Conservation (phyloP, 1,284 basidiomycete genomes). For the Ganoderma sinense region DNA sequence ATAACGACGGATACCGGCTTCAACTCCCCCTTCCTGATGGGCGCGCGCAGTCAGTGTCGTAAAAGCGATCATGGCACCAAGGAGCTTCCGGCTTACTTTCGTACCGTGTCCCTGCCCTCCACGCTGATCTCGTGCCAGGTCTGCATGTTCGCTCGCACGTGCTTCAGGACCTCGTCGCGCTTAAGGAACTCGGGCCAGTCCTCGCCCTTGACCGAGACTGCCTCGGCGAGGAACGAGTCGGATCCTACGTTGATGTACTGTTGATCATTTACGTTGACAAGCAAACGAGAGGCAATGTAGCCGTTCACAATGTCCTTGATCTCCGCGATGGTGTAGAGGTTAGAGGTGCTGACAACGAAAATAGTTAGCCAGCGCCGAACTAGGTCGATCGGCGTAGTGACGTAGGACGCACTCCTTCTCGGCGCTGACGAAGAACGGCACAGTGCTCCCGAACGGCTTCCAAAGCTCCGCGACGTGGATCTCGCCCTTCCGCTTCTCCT, state of each 20-base stretch:
- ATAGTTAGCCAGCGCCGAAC: background rate
- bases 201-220: constrained; percentile 57
- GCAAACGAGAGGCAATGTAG: constrained; percentile 68
- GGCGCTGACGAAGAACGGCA: constrained; percentile 68
- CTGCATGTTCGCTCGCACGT: constrained; percentile 72
- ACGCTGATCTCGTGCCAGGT: constrained; percentile 69
- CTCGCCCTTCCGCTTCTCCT: constrained; percentile 53
- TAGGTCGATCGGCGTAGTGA: background rate
- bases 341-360: constrained; percentile 50
- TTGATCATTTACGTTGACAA: constrained; percentile 73
- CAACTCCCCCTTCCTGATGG: constrained; percentile 75
- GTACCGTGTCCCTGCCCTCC: constrained; percentile 57
- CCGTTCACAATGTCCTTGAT: constrained; percentile 63
- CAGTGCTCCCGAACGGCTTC: constrained; percentile 70
- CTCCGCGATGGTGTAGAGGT: constrained; percentile 62
- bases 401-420: constrained; percentile 58
- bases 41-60: constrained; percentile 3
- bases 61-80: background rate
- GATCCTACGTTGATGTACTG: constrained; percentile 76
- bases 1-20: constrained; percentile 72
- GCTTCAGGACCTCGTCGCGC: constrained; percentile 71
- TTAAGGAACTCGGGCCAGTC: constrained; percentile 62
- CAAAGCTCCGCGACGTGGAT: constrained; percentile 72
- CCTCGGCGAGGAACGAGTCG: constrained; percentile 53
- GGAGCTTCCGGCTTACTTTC: constrained; percentile 55